phyloP scores from a whole-genome alignment of 2,329 filamentous ascomycete species.

The Colletotrichum sp. region DNA sequence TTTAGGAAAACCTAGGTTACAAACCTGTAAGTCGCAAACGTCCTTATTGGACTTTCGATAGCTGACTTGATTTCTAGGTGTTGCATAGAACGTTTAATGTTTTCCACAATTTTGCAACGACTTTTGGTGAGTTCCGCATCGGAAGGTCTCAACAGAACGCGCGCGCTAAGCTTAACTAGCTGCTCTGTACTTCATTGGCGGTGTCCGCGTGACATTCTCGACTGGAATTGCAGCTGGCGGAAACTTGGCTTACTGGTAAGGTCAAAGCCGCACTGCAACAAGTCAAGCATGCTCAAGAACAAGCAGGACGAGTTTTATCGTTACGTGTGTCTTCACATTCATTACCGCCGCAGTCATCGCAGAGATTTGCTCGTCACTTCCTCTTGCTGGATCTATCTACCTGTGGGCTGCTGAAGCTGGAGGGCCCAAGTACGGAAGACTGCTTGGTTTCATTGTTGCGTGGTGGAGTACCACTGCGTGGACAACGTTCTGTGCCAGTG shows the following conservation, averaged over 20 bases:
- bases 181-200: constrained; percentile 66
- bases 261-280: neutral
- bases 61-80: constrained; percentile 41
- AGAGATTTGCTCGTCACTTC: constrained; percentile 64
- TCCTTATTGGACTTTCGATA: neutral
- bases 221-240: constrained; percentile 67
- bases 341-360: constrained; percentile 66
- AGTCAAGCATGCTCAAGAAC: neutral
- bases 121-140: constrained; percentile 52
- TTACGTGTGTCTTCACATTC: constrained; percentile 65
- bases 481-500: constrained; percentile 62
- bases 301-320: constrained; percentile 61
- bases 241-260: constrained; percentile 64
- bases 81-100: constrained; percentile 61
- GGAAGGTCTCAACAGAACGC: neutral
- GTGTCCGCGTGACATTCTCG: constrained; percentile 65
- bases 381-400: constrained; percentile 64
- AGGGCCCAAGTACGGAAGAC: constrained; percentile 57
- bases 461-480: constrained; percentile 69
- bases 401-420: constrained; percentile 67
- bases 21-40: neutral
- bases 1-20: constrained; percentile 12
- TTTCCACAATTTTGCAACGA: constrained; percentile 64
- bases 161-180: constrained; percentile 40
- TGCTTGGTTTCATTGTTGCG: constrained; percentile 66